phyloP scores from a whole-genome alignment of 352 stramenopile species.

The Elongisporangium anandrum region DNA sequence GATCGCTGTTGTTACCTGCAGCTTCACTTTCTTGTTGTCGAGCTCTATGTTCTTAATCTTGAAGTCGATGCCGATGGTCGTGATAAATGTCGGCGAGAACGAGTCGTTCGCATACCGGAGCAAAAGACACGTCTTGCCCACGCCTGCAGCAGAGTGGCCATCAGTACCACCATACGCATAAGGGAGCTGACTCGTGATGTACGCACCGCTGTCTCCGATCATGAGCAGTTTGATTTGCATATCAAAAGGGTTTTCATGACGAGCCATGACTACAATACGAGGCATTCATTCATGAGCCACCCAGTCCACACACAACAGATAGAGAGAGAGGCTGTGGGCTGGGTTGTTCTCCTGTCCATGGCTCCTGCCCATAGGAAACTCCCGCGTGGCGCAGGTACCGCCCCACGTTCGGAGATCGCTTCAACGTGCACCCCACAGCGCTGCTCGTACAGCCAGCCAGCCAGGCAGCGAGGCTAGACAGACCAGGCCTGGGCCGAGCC shows the following conservation, averaged over 20 bases:
- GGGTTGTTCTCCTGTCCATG: background rate
- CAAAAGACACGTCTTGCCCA: slow-evolving; percentile 87
- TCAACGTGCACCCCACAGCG: background rate
- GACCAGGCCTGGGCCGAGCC: background rate
- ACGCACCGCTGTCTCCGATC: slow-evolving; percentile 95
- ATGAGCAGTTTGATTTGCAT: slow-evolving; percentile 99
- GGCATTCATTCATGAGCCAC: slow-evolving; percentile 8
- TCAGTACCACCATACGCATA: too few species aligned
- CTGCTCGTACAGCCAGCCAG: too few species aligned
- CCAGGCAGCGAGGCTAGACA: background rate
- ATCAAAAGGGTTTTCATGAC: slow-evolving; percentile 92
- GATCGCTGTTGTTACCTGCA: slow-evolving; percentile 64
- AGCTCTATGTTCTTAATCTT: slow-evolving; percentile 92
- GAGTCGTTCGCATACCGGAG: slow-evolving; percentile 89
- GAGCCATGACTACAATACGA: slow-evolving; percentile 49
- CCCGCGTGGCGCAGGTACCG: background rate
- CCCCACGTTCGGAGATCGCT: background rate
- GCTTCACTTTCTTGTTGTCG: slow-evolving; percentile 97
- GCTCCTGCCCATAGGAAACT: too few species aligned
- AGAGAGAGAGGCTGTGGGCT: slow-evolving; percentile 7
- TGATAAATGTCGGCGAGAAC: slow-evolving; percentile 90
- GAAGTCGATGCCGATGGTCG: slow-evolving; percentile 89
- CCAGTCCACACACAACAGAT: slow-evolving; percentile 11
- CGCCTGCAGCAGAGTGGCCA: slow-evolving; percentile 38
- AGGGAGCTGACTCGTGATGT: too few species aligned